Conservation (phyloP, 495 filamentous ascomycete species). For the Sordaria brevicollis region DNA sequence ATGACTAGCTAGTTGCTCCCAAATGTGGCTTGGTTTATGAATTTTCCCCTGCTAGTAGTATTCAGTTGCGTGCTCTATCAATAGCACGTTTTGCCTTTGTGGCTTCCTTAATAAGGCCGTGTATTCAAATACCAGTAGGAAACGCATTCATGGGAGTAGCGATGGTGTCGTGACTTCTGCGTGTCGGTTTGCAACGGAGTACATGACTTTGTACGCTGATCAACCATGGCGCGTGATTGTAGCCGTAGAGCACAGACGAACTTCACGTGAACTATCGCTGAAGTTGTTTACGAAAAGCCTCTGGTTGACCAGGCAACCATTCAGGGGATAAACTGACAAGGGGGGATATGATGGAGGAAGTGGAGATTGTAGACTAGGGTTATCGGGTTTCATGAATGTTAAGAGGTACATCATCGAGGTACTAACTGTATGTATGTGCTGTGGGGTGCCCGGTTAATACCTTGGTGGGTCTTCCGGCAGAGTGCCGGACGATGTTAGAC, state of each 20-base stretch:
- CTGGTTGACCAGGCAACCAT: background rate
- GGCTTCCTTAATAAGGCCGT: background rate
- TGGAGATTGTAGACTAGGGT: background rate
- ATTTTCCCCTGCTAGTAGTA: background rate
- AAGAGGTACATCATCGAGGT: too few species aligned
- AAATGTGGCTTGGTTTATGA: background rate
- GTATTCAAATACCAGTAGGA: background rate
- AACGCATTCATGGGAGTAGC: background rate
- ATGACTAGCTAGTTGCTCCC: background rate
- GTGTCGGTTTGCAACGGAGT: too few species aligned
- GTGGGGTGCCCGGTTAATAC: too few species aligned
- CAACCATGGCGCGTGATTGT: too few species aligned
- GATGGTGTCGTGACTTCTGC: background rate
- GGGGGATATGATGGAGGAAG: background rate
- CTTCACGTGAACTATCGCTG: background rate
- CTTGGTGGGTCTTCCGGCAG: background rate
- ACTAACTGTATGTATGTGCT: too few species aligned
- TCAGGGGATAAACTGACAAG: background rate
- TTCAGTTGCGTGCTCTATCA: background rate
- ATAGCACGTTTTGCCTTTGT: background rate
- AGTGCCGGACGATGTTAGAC: background rate
- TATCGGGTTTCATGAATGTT: background rate
- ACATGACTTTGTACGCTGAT: too few species aligned
- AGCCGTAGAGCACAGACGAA: too few species aligned
- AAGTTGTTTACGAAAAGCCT: background rate